phyloP scores from a whole-genome alignment of 805 yeast genomes.

The Yarrowia hollandica region DNA sequence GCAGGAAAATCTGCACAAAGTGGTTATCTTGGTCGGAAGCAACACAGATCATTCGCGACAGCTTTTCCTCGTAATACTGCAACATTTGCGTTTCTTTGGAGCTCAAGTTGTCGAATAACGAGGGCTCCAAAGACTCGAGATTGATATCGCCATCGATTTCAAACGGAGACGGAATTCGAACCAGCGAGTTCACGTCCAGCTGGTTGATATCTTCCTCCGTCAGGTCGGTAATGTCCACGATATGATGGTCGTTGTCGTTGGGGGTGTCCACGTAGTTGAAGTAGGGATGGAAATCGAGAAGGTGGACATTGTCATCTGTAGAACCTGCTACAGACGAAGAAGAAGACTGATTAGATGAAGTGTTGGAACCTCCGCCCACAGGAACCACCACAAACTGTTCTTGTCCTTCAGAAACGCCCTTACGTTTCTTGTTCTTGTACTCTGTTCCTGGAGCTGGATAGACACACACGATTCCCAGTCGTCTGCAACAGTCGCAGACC shows the following conservation, averaged over 20 bases:
- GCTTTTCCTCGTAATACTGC: slow-evolving; percentile 30
- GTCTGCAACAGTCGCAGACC: slow-evolving; percentile 62
- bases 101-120: not conserved
- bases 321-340: not conserved
- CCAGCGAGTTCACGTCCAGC: slow-evolving; percentile 13
- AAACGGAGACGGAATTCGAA: slow-evolving; percentile 24
- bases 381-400: slow-evolving; percentile 11
- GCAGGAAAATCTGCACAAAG: slow-evolving; percentile 53
- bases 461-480: slow-evolving; percentile 62
- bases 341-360: no score
- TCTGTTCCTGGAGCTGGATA: slow-evolving; percentile 77
- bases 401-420: slow-evolving; percentile 33
- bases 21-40: slow-evolving; percentile 53
- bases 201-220: slow-evolving; percentile 15
- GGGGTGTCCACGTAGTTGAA: not conserved
- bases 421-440: slow-evolving; percentile 44
- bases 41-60: slow-evolving; percentile 50
- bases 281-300: not conserved
- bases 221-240: slow-evolving; percentile 18
- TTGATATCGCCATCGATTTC: not conserved
- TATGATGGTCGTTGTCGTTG: no score
- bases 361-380: no score
- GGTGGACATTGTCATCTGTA: not conserved
- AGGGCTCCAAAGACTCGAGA: not conserved
- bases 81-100: slow-evolving; percentile 37